phyloP scores from a whole-genome alignment of 768 basidiomycete species.

The Scleroderma citrinum region DNA sequence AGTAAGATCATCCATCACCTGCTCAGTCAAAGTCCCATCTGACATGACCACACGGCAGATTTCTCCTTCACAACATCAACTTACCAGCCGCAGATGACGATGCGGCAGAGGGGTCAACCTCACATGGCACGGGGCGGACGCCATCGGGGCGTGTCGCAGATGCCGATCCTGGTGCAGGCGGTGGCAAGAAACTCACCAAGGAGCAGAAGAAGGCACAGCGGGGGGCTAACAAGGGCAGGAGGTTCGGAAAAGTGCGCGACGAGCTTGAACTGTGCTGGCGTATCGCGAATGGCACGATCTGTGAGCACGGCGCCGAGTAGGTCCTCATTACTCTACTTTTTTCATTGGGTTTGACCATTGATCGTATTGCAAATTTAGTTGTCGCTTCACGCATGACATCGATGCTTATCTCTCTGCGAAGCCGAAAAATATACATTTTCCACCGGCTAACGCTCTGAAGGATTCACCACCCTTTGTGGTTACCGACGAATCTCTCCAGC shows the following conservation, averaged over 20 bases:
- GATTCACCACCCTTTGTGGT: constrained; percentile 47
- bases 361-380: constrained; percentile 35
- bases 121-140: constrained; percentile 17
- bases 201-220: constrained; percentile 67
- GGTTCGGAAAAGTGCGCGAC: constrained; percentile 73
- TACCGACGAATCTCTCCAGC: constrained; percentile 5
- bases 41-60: constrained; percentile 25
- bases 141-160: constrained; percentile 32
- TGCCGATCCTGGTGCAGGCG: constrained; percentile 19
- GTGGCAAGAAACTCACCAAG: constrained; percentile 43
- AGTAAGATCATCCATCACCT: constrained; percentile 33
- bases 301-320: constrained; percentile 65
- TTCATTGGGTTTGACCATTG: not conserved
- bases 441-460: constrained; percentile 37
- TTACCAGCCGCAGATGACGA: constrained; percentile 43
- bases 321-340: constrained; percentile 18
- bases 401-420: constrained; percentile 71
- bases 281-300: constrained; percentile 62
- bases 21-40: not conserved
- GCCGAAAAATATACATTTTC: constrained; percentile 63
- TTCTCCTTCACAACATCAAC: constrained; percentile 28
- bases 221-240: constrained; percentile 80
- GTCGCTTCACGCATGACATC: constrained; percentile 78
- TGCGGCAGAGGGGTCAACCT: constrained; percentile 57
- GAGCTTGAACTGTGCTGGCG: constrained; percentile 80